These are phyloP conservation scores for Posidonia oceanica DNA, from an alignment of 116 monocot species.

Conservation along the genomic window DNA sequence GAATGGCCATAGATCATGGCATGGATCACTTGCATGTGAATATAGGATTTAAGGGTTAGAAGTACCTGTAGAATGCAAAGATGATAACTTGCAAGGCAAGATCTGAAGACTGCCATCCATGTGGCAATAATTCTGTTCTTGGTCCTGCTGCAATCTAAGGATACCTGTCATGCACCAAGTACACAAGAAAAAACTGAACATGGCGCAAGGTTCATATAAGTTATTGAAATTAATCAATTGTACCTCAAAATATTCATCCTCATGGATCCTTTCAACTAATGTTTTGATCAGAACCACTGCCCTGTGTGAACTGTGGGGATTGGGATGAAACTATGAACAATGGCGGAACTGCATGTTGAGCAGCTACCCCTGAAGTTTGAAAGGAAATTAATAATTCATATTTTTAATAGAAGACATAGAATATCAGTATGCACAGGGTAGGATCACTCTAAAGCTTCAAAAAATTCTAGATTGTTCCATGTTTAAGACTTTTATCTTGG, in stretches of 20 bases:
- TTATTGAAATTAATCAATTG: background rate
- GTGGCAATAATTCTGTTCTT: constrained; percentile 58
- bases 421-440: no score
- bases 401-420: background rate
- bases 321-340: constrained; percentile 51
- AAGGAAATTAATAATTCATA: background rate
- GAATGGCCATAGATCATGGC: background rate
- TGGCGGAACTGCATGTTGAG: constrained; percentile 35
- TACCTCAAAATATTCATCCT: constrained; percentile 41
- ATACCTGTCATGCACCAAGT: constrained; percentile 19
- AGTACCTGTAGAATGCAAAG: constrained; percentile 83
- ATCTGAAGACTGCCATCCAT: constrained; percentile 44
- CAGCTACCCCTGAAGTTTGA: constrained; percentile 7
- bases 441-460: no score
- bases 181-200: background rate
- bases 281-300: constrained; percentile 58
- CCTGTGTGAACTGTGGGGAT: constrained; percentile 58
- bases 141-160: constrained; percentile 79
- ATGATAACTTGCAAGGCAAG: constrained; percentile 80
- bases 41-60: background rate
- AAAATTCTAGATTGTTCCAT: no score
- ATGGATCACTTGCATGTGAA: background rate
- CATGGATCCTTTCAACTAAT: constrained; percentile 34
- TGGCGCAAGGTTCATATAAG: no score
- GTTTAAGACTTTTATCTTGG: no score